Percentiles rank a stretch among this genome's conserved stretches.
These are phyloP conservation scores for Phyllosticta paracitricarpa DNA, from an alignment of 2,329 filamentous ascomycete genomes.

Conservation along the genomic window DNA sequence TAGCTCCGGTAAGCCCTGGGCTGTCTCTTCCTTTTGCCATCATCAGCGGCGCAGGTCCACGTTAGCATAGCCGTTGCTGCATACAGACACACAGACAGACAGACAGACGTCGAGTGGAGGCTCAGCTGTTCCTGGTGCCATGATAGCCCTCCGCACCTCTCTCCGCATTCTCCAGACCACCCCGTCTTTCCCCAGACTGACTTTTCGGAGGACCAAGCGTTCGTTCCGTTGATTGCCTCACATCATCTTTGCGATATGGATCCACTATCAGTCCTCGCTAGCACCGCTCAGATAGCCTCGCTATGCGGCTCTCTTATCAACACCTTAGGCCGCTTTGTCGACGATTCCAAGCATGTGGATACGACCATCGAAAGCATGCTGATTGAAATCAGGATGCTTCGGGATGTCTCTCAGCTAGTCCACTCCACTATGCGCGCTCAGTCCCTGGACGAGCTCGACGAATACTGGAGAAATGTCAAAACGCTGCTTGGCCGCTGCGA, in stretches of 20 bases:
- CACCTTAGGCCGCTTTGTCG: slow-evolving; percentile 2
- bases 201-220: not conserved
- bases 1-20: not conserved
- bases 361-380: slow-evolving; percentile 1
- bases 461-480: slow-evolving; percentile 2
- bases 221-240: not conserved
- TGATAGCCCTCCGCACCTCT: not conserved
- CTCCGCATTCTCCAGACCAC: not conserved
- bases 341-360: slow-evolving; percentile 5
- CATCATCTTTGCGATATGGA: slow-evolving; percentile 2
- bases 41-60: not conserved
- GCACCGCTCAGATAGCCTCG: slow-evolving; percentile 7
- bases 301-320: slow-evolving; percentile 6
- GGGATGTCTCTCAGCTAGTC: not conserved
- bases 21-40: not conserved
- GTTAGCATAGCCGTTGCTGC: not conserved
- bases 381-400: slow-evolving; percentile 3
- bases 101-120: not conserved
- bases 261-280: slow-evolving; percentile 9
- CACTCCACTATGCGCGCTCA: not conserved
- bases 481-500: not conserved
- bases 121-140: not conserved
- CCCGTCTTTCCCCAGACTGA: not conserved
- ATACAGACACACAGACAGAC: not conserved
- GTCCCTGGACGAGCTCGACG: not conserved